Conservation (phyloP, 2,329 filamentous ascomycete species). For the Paecilomyces fulvus region DNA sequence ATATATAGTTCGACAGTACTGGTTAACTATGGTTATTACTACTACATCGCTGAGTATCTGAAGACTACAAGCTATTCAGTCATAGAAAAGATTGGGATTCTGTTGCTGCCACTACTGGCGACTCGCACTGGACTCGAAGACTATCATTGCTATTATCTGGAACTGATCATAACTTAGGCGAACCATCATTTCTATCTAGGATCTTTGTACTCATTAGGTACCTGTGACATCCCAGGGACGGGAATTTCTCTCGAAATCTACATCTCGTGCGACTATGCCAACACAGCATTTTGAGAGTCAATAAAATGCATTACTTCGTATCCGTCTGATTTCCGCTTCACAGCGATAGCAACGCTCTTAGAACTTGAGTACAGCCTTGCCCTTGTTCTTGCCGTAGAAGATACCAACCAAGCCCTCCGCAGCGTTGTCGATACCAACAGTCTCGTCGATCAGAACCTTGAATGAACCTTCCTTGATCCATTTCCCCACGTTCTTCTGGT, state of each 20-base stretch:
- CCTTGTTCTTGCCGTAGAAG: constrained; percentile 72
- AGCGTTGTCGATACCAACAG: constrained; percentile 69
- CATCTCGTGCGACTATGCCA: background rate
- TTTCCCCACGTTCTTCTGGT: constrained; percentile 65
- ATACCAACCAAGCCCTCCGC: constrained; percentile 66
- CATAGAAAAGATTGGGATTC: background rate
- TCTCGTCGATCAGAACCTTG: constrained; percentile 60
- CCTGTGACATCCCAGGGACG: background rate
- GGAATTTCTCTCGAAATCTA: background rate
- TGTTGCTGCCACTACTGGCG: background rate
- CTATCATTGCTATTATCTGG: background rate
- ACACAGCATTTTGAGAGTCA: background rate
- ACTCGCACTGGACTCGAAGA: background rate
- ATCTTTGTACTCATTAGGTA: background rate
- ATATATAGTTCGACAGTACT: background rate
- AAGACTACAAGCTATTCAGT: background rate
- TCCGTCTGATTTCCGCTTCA: background rate
- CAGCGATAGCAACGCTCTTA: constrained; percentile 20
- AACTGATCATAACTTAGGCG: background rate
- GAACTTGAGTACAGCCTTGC: constrained; percentile 73
- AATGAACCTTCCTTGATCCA: constrained; percentile 71
- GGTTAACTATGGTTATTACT: too few species aligned
- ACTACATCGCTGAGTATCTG: background rate
- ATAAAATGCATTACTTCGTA: background rate
- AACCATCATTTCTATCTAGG: background rate